Evolutionary conservation across 176 grass and related monocot genomes (phyloP).

Genomic region (Urochloa ruziziensis): DNA sequence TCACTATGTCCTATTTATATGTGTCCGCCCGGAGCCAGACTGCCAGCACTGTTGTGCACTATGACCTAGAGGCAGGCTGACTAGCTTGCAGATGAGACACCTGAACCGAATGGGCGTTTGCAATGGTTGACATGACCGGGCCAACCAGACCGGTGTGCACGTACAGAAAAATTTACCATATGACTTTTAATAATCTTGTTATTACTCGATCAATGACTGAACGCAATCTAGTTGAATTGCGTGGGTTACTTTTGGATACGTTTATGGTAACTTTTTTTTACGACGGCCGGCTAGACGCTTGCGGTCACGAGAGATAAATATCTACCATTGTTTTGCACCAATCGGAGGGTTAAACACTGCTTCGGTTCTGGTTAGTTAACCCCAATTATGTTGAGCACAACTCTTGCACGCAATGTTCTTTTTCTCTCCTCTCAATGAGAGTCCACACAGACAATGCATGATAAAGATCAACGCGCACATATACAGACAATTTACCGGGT

Average conservation of each 20-base stretch:
- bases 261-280: not conserved
- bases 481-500: too few relatives aligned
- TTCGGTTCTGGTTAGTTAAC: too few relatives aligned
- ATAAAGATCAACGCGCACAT: too few relatives aligned
- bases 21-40: accelerated
- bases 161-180: not conserved
- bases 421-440: too few relatives aligned
- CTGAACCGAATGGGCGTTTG: not conserved
- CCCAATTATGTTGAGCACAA: too few relatives aligned
- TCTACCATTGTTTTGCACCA: too few relatives aligned
- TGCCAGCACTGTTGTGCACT: not conserved
- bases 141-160: not conserved
- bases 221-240: not conserved
- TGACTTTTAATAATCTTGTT: not conserved
- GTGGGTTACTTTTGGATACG: too few relatives aligned
- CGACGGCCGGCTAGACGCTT: too few relatives aligned
- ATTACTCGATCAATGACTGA: not conserved
- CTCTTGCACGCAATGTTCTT: too few relatives aligned
- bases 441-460: too few relatives aligned
- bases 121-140: not conserved
- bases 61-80: not conserved
- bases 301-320: too few relatives aligned
- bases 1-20: not conserved
- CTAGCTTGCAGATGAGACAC: not conserved
- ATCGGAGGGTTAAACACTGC: too few relatives aligned